Percentiles rank a stretch among this genome's conserved stretches.
phyloP scores from a whole-genome alignment of 306 rosid species.

The Geum urbanum region DNA sequence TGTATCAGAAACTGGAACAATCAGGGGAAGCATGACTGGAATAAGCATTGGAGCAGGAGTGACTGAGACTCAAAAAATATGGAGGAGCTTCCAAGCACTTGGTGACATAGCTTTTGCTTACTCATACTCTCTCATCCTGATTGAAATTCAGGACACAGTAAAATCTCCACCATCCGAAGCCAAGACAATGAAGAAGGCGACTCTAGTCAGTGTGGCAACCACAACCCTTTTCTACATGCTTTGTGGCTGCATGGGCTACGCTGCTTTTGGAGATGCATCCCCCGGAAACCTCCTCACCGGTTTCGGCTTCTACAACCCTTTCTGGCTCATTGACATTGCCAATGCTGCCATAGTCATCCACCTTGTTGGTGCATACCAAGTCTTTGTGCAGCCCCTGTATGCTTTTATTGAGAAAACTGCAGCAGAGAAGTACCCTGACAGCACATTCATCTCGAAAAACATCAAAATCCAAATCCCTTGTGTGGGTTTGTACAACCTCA shows the following conservation, averaged over 20 bases:
- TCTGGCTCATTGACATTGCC: constrained; percentile 77
- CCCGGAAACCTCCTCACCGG: constrained; percentile 89
- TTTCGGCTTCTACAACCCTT: constrained; percentile 74
- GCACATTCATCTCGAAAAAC: constrained; percentile 38
- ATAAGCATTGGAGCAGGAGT: constrained; percentile 45
- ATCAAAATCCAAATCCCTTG: constrained; percentile 44
- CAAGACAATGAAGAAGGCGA: constrained; percentile 79
- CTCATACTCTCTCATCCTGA: constrained; percentile 74
- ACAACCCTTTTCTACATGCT: constrained; percentile 67
- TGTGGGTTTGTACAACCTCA: constrained; percentile 35
- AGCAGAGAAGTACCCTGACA: constrained; percentile 39
- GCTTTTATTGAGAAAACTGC: constrained; percentile 60
- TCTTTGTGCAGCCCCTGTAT: constrained; percentile 66
- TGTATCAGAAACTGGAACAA: constrained; percentile 37
- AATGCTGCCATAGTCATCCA: constrained; percentile 79
- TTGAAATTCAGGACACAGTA: constrained; percentile 91
- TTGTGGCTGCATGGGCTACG: constrained; percentile 84
- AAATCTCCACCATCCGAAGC: constrained; percentile 83
- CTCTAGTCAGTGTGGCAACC: constrained; percentile 44
- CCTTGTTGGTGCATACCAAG: constrained; percentile 87
- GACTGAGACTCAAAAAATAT: constrained; percentile 52
- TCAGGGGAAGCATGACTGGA: constrained; percentile 60
- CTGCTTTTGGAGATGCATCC: constrained; percentile 70
- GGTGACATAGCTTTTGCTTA: constrained; percentile 88
- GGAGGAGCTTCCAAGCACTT: constrained; percentile 81